Conservation (phyloP, 108 stramenopile species). For the Skeletonema costatum region DNA sequence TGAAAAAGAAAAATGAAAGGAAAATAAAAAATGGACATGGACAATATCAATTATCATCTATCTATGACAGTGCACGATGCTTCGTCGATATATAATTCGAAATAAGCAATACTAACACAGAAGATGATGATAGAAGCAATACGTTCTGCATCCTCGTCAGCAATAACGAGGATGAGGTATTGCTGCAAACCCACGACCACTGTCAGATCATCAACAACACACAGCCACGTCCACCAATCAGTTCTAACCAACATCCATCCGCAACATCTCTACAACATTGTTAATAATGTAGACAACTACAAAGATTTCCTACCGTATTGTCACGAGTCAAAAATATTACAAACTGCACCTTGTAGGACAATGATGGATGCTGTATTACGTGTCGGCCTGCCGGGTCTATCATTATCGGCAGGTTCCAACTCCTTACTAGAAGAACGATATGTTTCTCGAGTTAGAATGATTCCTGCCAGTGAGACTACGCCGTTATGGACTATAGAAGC, state of each 20-base stretch:
- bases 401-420: slow-evolving; percentile 2
- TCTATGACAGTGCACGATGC: too few relatives aligned
- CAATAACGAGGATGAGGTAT: not conserved
- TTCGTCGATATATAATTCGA: too few relatives aligned
- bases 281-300: slow-evolving; percentile 76
- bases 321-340: slow-evolving; percentile 61
- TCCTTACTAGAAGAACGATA: slow-evolving; percentile 59
- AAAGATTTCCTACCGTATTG: slow-evolving; percentile 71
- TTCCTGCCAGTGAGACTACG: slow-evolving; percentile 9
- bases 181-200: not conserved
- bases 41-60: too few relatives aligned
- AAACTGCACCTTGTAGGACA: slow-evolving; percentile 44
- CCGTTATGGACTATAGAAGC: slow-evolving; percentile 53
- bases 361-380: slow-evolving; percentile 67
- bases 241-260: slow-evolving; percentile 54
- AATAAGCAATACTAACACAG: too few relatives aligned
- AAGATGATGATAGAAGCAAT: too few relatives aligned
- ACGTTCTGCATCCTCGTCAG: too few relatives aligned
- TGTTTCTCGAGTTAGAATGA: slow-evolving; percentile 59
- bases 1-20: too few relatives aligned
- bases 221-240: slow-evolving; percentile 34
- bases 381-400: slow-evolving; percentile 61
- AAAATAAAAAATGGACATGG: too few relatives aligned
- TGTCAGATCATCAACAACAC: slow-evolving; percentile 12
- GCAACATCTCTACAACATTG: slow-evolving; percentile 67